Percentiles rank a stretch among this genome's conserved stretches.
Conservation (phyloP, 2,329 filamentous ascomycete genomes). For the Juglanconis juglandina region DNA sequence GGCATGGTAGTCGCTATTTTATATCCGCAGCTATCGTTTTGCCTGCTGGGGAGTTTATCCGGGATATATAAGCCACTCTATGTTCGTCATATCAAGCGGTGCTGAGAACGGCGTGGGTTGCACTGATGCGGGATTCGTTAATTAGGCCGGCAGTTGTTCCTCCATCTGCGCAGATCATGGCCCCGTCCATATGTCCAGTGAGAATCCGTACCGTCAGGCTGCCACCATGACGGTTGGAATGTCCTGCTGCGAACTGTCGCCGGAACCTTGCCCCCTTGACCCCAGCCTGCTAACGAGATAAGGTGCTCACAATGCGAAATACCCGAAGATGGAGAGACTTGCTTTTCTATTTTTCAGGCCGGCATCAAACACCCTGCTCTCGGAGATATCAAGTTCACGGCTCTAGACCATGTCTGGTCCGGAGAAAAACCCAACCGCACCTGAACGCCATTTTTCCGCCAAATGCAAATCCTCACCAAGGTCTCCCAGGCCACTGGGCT, state of each 20-base stretch:
- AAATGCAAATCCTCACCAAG: constrained; percentile 9
- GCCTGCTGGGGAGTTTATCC: no score
- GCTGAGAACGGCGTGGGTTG: no score
- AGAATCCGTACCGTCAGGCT: no score
- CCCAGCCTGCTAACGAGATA: not conserved
- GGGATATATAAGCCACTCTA: no score
- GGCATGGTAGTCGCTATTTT: no score
- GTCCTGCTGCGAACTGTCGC: not conserved
- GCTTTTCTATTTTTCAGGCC: not conserved
- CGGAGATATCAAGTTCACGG: not conserved
- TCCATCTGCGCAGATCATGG: no score
- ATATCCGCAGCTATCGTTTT: no score
- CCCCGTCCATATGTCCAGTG: no score
- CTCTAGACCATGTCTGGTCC: constrained; percentile 5
- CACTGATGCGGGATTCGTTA: no score
- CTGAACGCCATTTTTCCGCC: constrained; percentile 6
- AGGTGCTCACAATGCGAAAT: not conserved
- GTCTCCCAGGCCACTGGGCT: constrained; percentile 4
- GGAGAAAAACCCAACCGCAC: constrained; percentile 2
- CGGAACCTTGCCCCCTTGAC: not conserved
- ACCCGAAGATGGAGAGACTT: not conserved
- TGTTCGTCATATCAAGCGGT: no score
- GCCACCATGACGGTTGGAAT: no score
- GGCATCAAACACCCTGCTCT: constrained; percentile 11
- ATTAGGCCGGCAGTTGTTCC: no score